Percentiles rank a stretch among this genome's conserved stretches.
phyloP scores from a whole-genome alignment of 2,329 filamentous ascomycete species.

The Aureobasidium lini region DNA sequence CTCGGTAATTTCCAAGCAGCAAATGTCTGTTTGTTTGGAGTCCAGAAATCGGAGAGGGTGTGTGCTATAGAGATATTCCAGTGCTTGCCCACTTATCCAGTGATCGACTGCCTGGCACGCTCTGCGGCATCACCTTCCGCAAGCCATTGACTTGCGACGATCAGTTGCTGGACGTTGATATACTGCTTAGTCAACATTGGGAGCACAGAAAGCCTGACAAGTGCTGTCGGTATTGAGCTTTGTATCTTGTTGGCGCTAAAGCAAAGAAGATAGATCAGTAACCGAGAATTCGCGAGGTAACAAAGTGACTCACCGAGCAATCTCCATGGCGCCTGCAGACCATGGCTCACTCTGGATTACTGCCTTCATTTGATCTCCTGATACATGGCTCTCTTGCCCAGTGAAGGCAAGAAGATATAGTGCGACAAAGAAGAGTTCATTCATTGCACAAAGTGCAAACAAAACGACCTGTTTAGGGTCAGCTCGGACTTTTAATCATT shows the following conservation, averaged over 20 bases:
- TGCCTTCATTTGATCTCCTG: constrained; percentile 20
- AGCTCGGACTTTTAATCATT: not conserved
- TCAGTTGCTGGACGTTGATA: constrained; percentile 86
- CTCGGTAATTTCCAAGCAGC: too few relatives aligned
- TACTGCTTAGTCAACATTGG: constrained; percentile 87
- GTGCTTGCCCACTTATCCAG: too few relatives aligned
- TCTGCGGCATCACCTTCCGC: constrained; percentile 67
- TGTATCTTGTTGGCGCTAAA: constrained; percentile 54
- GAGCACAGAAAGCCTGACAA: constrained; percentile 71
- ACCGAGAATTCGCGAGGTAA: not conserved
- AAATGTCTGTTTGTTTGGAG: too few relatives aligned
- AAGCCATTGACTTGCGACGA: constrained; percentile 85
- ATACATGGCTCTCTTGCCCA: constrained; percentile 25
- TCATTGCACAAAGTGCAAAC: constrained; percentile 81
- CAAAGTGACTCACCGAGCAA: constrained; percentile 50
- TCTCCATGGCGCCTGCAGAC: constrained; percentile 83
- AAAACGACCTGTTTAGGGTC: constrained; percentile 61
- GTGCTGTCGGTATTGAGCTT: constrained; percentile 59
- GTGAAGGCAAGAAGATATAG: constrained; percentile 92
- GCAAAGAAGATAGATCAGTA: not conserved
- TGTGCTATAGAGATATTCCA: too few relatives aligned
- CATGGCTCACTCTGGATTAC: constrained; percentile 81
- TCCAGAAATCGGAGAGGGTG: too few relatives aligned
- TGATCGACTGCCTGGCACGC: not conserved
- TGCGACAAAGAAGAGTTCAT: constrained; percentile 96